Percentiles rank a stretch among this genome's conserved stretches.
Evolutionary conservation across 257 asterid genomes (phyloP).

Genomic region (Scutellaria minor): DNA sequence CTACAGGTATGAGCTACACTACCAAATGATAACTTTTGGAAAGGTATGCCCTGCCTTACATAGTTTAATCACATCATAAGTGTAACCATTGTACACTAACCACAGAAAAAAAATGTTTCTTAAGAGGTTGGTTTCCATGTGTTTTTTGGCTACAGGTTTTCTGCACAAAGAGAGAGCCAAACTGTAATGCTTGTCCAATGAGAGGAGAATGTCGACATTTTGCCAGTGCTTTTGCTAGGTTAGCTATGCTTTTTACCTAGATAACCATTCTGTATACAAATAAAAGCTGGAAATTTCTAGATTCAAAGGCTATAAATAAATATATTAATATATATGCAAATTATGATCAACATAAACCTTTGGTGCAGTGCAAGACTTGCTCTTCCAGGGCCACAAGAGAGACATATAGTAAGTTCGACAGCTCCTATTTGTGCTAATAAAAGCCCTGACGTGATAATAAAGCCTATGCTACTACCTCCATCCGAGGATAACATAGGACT

Average conservation of each 20-base stretch:
- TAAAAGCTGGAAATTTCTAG: conserved; percentile 24
- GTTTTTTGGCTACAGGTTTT: conserved; percentile 76
- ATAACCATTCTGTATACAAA: conserved; percentile 23
- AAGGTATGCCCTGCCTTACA: conserved; percentile 60
- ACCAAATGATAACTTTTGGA: conserved; percentile 98
- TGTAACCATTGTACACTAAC: conserved; percentile 14
- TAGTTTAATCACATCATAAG: conserved; percentile 9
- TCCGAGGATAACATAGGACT: conserved; percentile 42
- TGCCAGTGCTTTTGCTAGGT: conserved; percentile 99
- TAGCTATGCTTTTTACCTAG: conserved; percentile 37
- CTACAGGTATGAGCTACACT: conserved; percentile 94
- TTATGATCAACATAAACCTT: conserved; percentile 29
- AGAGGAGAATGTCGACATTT: conserved; percentile 94
- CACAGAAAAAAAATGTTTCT: conserved; percentile 15
- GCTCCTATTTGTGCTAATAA: conserved; percentile 39
- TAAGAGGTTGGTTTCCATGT: conserved; percentile 21
- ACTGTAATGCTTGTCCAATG: conserved; percentile 97
- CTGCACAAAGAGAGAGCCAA: conserved; percentile 96
- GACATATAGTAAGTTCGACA: conserved; percentile 39
- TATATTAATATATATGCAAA: neutral
- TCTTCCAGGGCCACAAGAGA: conserved; percentile 86
- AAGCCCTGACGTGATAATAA: conserved; percentile 37
- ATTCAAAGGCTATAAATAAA: conserved; percentile 10
- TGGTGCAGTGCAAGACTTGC: conserved; percentile 90
- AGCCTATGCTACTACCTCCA: conserved; percentile 58